Conservation (phyloP, 2,329 filamentous ascomycete species). For the Ophiostoma sp. region DNA sequence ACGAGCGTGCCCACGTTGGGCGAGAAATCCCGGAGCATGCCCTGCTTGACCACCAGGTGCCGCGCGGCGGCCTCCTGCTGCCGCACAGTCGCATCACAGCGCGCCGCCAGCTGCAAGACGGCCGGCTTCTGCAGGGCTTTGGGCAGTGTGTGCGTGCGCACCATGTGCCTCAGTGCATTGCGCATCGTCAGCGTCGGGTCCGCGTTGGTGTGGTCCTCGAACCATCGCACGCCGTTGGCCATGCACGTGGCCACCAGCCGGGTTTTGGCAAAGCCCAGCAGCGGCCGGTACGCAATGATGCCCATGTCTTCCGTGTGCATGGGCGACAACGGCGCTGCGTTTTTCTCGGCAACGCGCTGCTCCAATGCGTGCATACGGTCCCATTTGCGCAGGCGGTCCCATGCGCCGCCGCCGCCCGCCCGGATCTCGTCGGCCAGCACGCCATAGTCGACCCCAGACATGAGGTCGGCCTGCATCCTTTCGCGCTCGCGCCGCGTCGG, state of each 20-base stretch:
- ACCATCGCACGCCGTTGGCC: conserved; percentile 63
- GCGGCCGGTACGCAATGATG: conserved; percentile 61
- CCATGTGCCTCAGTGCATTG: conserved; percentile 72
- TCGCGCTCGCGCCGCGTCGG: conserved; percentile 28
- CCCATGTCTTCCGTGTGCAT: conserved; percentile 57
- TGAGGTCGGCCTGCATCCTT: conserved; percentile 25
- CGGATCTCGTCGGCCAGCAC: conserved; percentile 25
- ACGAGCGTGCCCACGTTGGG: conserved; percentile 45
- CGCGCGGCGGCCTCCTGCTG: conserved; percentile 50
- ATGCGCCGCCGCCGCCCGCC: conserved; percentile 23
- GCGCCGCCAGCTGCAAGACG: conserved; percentile 56
- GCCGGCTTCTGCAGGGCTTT: conserved; percentile 60
- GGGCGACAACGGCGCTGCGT: conserved; percentile 24
- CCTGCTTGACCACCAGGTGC: conserved; percentile 46
- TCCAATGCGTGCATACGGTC: neutral
- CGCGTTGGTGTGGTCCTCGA: conserved; percentile 78
- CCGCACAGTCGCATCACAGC: conserved; percentile 43
- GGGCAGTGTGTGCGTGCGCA: conserved; percentile 55
- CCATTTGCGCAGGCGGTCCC: neutral
- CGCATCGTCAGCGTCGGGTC: conserved; percentile 71
- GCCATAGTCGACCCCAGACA: conserved; percentile 29
- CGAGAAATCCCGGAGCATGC: conserved; percentile 44
- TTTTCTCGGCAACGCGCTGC: neutral
- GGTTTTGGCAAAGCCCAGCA: conserved; percentile 66
- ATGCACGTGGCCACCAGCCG: conserved; percentile 70